Evolutionary conservation across 148 eudicot species (phyloP).

Genomic region (Linanthus parryae): DNA sequence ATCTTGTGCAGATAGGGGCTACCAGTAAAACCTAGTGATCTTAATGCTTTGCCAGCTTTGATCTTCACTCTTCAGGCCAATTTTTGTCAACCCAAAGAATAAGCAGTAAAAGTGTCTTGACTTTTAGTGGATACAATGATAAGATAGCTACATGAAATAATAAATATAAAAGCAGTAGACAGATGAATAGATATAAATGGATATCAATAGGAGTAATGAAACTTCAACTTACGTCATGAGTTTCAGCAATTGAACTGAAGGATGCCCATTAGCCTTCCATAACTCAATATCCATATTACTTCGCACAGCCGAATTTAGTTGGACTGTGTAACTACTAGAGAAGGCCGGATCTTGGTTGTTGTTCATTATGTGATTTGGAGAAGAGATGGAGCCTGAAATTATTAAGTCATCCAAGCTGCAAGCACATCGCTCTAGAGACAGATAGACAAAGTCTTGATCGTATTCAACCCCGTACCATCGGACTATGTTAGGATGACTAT

Average conservation of each 20-base stretch:
- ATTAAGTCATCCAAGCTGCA: constrained; percentile 72
- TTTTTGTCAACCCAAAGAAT: too few species aligned
- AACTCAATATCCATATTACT: constrained; percentile 29
- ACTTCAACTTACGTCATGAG: constrained; percentile 74
- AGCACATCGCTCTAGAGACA: constrained; percentile 66
- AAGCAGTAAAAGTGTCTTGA: too few species aligned
- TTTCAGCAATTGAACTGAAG: constrained; percentile 54
- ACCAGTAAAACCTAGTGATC: too few species aligned
- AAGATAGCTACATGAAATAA: too few species aligned
- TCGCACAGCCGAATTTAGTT: not conserved
- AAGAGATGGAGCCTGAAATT: constrained; percentile 24
- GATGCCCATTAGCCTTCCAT: constrained; percentile 67
- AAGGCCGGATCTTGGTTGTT: constrained; percentile 11
- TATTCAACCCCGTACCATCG: constrained; percentile 74
- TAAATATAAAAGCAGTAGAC: too few species aligned
- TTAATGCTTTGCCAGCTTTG: too few species aligned
- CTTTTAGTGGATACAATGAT: too few species aligned
- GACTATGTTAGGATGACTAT: constrained; percentile 73
- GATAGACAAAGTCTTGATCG: constrained; percentile 75
- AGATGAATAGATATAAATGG: too few species aligned
- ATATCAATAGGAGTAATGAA: too few species aligned
- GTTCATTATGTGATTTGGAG: constrained; percentile 10
- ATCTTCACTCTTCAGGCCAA: too few species aligned
- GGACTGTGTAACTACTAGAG: not conserved
- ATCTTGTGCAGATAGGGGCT: too few species aligned